These are phyloP conservation scores for Fusarium sterilihyphosum DNA, from an alignment of 2,329 filamentous ascomycete genomes.

Conservation along the genomic window DNA sequence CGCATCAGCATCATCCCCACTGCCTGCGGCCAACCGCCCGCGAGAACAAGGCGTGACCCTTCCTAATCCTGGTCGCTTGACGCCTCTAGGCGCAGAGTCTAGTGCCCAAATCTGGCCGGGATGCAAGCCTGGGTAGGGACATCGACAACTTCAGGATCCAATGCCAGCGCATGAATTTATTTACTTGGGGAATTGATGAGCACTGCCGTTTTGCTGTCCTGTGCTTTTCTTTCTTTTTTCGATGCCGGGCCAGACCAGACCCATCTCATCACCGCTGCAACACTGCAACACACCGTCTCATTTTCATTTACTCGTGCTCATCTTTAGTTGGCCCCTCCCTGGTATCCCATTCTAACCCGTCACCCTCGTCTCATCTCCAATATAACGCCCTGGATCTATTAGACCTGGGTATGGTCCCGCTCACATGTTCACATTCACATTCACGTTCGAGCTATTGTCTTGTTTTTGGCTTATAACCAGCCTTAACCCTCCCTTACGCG, in stretches of 20 bases:
- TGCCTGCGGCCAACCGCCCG: constrained; percentile 28
- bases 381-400: constrained; percentile 15
- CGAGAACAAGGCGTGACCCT: constrained; percentile 35
- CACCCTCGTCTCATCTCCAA: constrained; percentile 21
- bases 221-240: constrained; percentile 22
- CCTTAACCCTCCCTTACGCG: constrained; percentile 18
- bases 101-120: constrained; percentile 1
- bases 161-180: constrained; percentile 39
- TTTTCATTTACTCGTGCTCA: constrained; percentile 30
- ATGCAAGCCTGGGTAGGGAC: neutral
- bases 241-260: neutral
- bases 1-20: constrained; percentile 31
- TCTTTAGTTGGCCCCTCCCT: constrained; percentile 22
- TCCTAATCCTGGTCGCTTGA: constrained; percentile 19
- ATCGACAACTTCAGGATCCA: constrained; percentile 3
- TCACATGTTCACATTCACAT: constrained; percentile 9
- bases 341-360: neutral
- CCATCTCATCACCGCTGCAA: constrained; percentile 35
- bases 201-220: constrained; percentile 34
- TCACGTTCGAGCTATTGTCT: constrained; percentile 7
- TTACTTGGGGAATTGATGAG: constrained; percentile 27
- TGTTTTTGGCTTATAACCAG: constrained; percentile 26
- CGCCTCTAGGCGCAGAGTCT: constrained; percentile 1
- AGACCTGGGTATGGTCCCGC: constrained; percentile 22
- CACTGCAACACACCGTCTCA: constrained; percentile 38